phyloP scores from a whole-genome alignment of 306 rosid species.

The Ammopiptanthus mongolicus region DNA sequence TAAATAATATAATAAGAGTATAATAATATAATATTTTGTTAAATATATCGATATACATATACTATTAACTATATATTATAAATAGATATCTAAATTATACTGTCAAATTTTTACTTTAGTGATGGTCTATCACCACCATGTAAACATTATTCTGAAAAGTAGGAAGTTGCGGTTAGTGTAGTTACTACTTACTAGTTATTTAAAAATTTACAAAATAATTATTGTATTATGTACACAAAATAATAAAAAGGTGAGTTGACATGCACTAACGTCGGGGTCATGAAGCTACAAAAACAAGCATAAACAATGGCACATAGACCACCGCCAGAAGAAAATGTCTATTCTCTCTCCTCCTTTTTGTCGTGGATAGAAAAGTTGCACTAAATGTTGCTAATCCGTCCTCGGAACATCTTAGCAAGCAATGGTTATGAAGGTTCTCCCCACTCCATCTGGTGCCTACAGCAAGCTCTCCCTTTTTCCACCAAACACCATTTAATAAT shows the following conservation, averaged over 20 bases:
- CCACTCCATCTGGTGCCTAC: neutral
- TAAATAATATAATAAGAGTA: too few species aligned
- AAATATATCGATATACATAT: too few species aligned
- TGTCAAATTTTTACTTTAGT: neutral
- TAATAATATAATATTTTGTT: too few species aligned
- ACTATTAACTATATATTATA: too few species aligned
- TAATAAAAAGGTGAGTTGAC: neutral
- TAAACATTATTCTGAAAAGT: neutral
- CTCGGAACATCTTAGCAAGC: neutral
- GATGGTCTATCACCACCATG: neutral
- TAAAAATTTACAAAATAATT: neutral
- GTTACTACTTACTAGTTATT: neutral
- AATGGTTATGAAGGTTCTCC: neutral
- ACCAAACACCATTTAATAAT: neutral
- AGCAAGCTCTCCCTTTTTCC: neutral
- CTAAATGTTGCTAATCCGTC: neutral
- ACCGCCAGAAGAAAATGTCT: neutral
- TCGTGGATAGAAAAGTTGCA: neutral
- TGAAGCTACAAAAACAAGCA: neutral
- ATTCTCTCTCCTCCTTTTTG: neutral
- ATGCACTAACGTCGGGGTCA: neutral
- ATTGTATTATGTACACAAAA: neutral
- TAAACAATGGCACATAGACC: neutral
- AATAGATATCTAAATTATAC: neutral
- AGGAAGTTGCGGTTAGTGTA: neutral